Evolutionary conservation across 1,284 basidiomycete species (phyloP).

Genomic region (Cutaneotrichosporon sp.): DNA sequence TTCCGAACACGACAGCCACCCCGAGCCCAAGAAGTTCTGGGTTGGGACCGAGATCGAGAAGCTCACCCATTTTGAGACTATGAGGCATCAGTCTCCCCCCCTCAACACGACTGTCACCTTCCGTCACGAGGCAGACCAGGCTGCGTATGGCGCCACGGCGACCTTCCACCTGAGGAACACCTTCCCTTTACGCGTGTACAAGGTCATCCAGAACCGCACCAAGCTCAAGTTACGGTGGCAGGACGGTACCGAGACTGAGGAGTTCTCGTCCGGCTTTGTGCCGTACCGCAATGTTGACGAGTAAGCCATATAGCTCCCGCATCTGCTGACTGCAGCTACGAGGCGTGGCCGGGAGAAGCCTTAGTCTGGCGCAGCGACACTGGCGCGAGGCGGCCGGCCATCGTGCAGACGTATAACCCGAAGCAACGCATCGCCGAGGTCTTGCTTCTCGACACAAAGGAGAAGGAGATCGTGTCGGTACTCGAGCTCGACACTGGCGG

Average conservation of each 20-base stretch:
- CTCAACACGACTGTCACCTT: constrained; percentile 51
- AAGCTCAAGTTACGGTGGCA: constrained; percentile 82
- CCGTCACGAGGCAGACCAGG: constrained; percentile 22
- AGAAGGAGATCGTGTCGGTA: constrained; percentile 70
- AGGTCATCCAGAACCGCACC: constrained; percentile 71
- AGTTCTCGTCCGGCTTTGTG: constrained; percentile 66
- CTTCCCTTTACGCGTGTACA: constrained; percentile 61
- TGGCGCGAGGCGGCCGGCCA: constrained; percentile 62
- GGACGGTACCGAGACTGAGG: constrained; percentile 67
- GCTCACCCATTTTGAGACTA: constrained; percentile 63
- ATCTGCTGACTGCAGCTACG: constrained; percentile 32
- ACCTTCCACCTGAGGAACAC: constrained; percentile 32
- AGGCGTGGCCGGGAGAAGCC: constrained; percentile 78
- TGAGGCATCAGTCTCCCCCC: constrained; percentile 37
- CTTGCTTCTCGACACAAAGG: constrained; percentile 34
- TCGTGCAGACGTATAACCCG: constrained; percentile 77
- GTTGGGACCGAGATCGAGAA: constrained; percentile 64
- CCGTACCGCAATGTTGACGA: constrained; percentile 65
- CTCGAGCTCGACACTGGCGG: constrained; percentile 76
- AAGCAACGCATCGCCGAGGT: constrained; percentile 66
- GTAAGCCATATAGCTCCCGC: too few relatives aligned
- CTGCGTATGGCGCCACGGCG: constrained; percentile 27
- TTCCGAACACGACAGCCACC: constrained; percentile 60
- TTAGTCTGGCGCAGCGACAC: constrained; percentile 82
- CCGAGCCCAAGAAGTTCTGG: constrained; percentile 76